These are phyloP conservation scores for Ambrosia artemisiifolia DNA, from an alignment of 129 eudicot species.

Conservation along the genomic window DNA sequence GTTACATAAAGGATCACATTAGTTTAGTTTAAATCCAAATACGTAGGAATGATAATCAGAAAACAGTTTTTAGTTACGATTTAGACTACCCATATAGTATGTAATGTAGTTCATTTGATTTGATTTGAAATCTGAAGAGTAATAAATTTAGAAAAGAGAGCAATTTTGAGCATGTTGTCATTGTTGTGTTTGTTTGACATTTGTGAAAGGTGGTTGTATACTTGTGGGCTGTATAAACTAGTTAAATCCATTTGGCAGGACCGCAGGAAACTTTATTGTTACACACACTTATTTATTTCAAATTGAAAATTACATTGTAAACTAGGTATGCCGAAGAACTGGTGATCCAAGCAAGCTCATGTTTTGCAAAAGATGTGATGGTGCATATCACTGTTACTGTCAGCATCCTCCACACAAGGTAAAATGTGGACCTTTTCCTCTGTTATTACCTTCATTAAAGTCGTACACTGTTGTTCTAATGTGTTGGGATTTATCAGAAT, in stretches of 20 bases:
- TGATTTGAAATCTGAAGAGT: not conserved
- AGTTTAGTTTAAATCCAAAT: too few relatives aligned
- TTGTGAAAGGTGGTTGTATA: not conserved
- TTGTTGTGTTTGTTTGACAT: not conserved
- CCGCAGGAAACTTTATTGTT: constrained; percentile 3
- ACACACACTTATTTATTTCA: not conserved
- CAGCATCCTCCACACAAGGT: constrained; percentile 99
- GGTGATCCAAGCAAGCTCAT: constrained; percentile 89
- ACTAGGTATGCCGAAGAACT: constrained; percentile 75
- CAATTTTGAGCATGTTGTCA: not conserved
- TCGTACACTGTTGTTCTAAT: not conserved
- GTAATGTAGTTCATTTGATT: not conserved
- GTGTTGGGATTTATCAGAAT: constrained; percentile 45
- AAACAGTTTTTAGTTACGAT: not conserved
- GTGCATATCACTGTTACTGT: constrained; percentile 95
- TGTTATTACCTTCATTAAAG: not conserved
- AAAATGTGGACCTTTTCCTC: not conserved
- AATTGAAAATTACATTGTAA: not conserved
- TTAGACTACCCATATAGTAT: not conserved
- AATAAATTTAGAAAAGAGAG: too few relatives aligned
- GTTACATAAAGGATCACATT: too few relatives aligned
- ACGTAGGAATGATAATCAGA: too few relatives aligned
- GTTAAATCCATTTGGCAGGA: constrained; percentile 1
- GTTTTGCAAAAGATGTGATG: constrained; percentile 98
- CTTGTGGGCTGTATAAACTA: not conserved